Percentiles rank a stretch among this genome's conserved stretches.
Evolutionary conservation across 805 yeast genomes (phyloP).

Genomic region (Hanseniaspora meyeri): DNA sequence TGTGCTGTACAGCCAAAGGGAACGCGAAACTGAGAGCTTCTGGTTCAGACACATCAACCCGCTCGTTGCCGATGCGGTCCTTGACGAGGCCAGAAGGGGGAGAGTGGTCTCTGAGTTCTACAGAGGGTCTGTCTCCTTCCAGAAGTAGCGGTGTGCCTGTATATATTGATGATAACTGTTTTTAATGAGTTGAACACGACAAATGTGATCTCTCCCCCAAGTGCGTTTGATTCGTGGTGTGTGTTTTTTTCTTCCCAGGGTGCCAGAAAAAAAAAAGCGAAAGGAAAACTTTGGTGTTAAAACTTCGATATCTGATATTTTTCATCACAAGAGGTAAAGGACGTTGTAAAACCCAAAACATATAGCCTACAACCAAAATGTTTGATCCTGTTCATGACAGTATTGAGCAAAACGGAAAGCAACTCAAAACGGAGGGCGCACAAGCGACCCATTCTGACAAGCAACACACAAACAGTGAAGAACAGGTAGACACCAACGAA

Average conservation of each 20-base stretch:
- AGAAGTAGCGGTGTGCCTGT: background rate
- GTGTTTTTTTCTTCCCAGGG: no score
- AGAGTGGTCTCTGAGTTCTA: slow-evolving; percentile 44
- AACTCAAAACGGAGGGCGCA: background rate
- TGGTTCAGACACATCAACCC: slow-evolving; percentile 77
- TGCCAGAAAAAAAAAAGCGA: no score
- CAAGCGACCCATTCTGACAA: no score
- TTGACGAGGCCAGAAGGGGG: slow-evolving; percentile 41
- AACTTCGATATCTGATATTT: no score
- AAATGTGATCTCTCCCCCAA: no score
- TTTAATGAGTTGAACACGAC: no score
- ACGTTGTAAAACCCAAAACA: no score
- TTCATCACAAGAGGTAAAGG: no score
- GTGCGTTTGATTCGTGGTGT: no score
- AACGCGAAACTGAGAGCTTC: slow-evolving; percentile 26
- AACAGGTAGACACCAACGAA: background rate
- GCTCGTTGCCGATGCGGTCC: slow-evolving; percentile 51
- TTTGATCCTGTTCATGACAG: slow-evolving; percentile 11
- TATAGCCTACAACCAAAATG: no score
- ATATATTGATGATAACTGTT: no score
- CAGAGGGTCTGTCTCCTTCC: slow-evolving; percentile 33
- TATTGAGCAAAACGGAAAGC: slow-evolving; percentile 5
- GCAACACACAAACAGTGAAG: background rate
- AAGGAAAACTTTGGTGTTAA: no score
- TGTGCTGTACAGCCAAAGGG: slow-evolving; percentile 35